Conservation (phyloP, 2,329 filamentous ascomycete genomes). For the Ploettnerulaceae sp. region DNA sequence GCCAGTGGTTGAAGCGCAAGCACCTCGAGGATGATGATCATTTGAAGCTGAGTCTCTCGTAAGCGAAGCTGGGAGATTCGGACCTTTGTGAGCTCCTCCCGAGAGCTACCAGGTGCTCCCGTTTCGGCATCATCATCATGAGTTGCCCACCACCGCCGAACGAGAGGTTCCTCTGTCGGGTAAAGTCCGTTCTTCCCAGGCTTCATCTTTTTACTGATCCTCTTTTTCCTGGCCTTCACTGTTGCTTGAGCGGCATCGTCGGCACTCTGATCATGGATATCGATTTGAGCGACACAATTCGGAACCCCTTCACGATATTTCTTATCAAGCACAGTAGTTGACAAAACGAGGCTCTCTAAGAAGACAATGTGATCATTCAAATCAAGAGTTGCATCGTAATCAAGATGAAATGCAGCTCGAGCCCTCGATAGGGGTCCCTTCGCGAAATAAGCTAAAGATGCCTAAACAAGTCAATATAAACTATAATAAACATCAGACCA, state of each 20-base stretch:
- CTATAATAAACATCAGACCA: slow-evolving; percentile 29
- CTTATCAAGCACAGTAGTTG: slow-evolving; percentile 65
- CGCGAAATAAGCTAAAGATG: slow-evolving; percentile 76
- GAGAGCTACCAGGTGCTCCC: slow-evolving; percentile 37
- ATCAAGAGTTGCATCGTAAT: slow-evolving; percentile 54
- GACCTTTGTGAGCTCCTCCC: slow-evolving; percentile 50
- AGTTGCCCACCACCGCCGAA: slow-evolving; percentile 67
- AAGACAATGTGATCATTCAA: slow-evolving; percentile 63
- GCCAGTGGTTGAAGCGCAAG: slow-evolving; percentile 60
- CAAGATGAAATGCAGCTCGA: slow-evolving; percentile 63
- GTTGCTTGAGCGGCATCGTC: slow-evolving; percentile 46
- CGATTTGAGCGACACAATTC: slow-evolving; percentile 52
- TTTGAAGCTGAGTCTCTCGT: slow-evolving; percentile 74
- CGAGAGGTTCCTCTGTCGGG: slow-evolving; percentile 56
- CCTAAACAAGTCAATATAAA: slow-evolving; percentile 48
- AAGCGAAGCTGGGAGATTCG: slow-evolving; percentile 63
- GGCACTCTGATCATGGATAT: slow-evolving; percentile 44
- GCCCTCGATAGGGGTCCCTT: slow-evolving; percentile 76
- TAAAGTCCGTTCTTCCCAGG: slow-evolving; percentile 66
- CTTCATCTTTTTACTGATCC: slow-evolving; percentile 59
- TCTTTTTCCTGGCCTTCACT: slow-evolving; percentile 41
- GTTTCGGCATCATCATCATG: slow-evolving; percentile 51
- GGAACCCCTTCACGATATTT: slow-evolving; percentile 73
- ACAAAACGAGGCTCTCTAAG: slow-evolving; percentile 63
- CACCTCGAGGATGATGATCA: slow-evolving; percentile 74